Evolutionary conservation across 2,329 filamentous ascomycete genomes (phyloP), one percentile per base, ranked within the genome.

Genomic region (Akanthomyces uredinophilus): DNA sequence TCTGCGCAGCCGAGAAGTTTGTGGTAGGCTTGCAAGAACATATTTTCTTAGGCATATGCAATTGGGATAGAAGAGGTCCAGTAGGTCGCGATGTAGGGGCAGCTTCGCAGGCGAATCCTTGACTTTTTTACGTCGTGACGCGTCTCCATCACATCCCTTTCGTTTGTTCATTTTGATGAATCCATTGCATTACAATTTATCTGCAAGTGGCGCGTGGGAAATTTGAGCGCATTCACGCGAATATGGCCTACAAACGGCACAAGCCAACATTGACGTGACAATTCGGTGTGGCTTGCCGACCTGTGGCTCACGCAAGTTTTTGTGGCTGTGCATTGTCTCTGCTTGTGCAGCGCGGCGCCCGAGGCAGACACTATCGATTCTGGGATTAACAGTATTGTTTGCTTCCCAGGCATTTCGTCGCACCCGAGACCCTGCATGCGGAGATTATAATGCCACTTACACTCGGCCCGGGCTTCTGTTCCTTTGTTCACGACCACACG

Each of bases 11-110:
- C 81, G 89, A 5, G 91, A 94, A 13, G 84, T 80, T n/a, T 73
- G 66, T 0, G 90, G 88, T 13, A 96, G 81, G 64, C 80, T 83
- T 22, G 78, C 78, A 53, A 93, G 77, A 44, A 93, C 77, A 75
- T 91, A 90, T 63, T 88, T 80, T 68, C 91, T 86, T 62, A 96
- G 77, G 0, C 87, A 87, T 61, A 85, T 73, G 14, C 92, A 82
- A 52, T 81, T 75, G 8, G 81, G 75, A 74, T 92, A 96, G 75
- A 88, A 90, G 64, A 83, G 82, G 51, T 80, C 80, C 62, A 96
- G 79, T 39, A 95, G 81, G 60, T 85, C 84, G 70, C 91, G 87
- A 68, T 68, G 76, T 53, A 74, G 68, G 18, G 69, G 65, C 50
- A 37, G 55, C 4, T n/a, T 46, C n/a, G 29, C 39, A 55, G 50